Evolutionary conservation across 1,284 basidiomycete species (phyloP).

Genomic region (Cryptococcus jaspeensis): DNA sequence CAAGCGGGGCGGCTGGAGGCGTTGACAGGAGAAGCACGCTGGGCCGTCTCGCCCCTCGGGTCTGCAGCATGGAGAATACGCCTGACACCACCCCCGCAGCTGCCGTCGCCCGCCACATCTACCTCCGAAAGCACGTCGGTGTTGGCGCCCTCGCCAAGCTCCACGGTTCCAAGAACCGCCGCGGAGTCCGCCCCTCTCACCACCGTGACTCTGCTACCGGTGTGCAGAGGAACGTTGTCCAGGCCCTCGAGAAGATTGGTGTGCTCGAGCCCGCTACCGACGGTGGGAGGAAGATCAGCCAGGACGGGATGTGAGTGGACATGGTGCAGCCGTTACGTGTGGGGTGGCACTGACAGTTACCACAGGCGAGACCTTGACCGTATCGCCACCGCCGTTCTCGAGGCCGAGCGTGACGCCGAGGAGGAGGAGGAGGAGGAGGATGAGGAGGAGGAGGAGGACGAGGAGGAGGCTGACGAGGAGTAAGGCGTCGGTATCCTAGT

Average conservation of each 20-base stretch:
- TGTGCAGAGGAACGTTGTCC: conserved; percentile 88
- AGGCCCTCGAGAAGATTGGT: conserved; percentile 97
- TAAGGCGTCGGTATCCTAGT: conserved; percentile 27
- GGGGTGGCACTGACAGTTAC: too few species aligned
- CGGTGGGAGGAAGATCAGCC: conserved; percentile 92
- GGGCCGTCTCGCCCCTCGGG: neutral
- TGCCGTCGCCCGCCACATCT: conserved; percentile 97
- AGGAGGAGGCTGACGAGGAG: conserved; percentile 51
- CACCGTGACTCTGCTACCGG: conserved; percentile 84
- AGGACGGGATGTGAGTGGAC: conserved; percentile 74
- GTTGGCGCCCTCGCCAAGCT: conserved; percentile 95
- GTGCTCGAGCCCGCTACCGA: conserved; percentile 92
- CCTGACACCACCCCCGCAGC: conserved; percentile 57
- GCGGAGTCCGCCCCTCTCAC: conserved; percentile 92
- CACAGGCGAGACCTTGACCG: conserved; percentile 87
- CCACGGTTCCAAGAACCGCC: conserved; percentile 92
- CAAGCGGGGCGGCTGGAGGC: neutral
- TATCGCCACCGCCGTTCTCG: conserved; percentile 94
- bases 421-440: conserved; percentile 85
- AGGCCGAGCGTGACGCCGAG: conserved; percentile 78
- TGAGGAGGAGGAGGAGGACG: conserved; percentile 70
- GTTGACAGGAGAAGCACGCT: neutral
- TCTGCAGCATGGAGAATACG: neutral
- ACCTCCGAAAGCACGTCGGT: conserved; percentile 98
- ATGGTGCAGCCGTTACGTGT: neutral